Percentiles rank a stretch among this genome's conserved stretches.
phyloP scores from a whole-genome alignment of 2,329 filamentous ascomycete species.

The Stagonosporopsis chrysanthemi region DNA sequence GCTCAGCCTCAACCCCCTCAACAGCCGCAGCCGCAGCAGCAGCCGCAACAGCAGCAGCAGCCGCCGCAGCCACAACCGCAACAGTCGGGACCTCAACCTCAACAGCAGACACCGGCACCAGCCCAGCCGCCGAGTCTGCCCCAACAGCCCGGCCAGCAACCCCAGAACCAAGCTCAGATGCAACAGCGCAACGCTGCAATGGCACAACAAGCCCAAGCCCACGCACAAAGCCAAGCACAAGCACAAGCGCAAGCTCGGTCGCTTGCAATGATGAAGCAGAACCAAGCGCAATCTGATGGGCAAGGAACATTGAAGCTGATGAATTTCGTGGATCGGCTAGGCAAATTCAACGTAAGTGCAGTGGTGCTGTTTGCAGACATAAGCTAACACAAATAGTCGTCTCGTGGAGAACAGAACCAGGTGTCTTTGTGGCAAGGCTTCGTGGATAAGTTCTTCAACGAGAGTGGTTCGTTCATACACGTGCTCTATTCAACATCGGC shows the following conservation, averaged over 20 bases:
- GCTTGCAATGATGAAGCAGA: conserved; percentile 44
- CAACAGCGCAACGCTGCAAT: conserved; percentile 30
- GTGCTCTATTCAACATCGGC: conserved; percentile 63
- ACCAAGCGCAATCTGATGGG: conserved; percentile 32
- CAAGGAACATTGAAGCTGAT: conserved; percentile 61
- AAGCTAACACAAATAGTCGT: conserved; percentile 24
- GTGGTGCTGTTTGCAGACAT: neutral
- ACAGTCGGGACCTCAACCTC: conserved; percentile 52
- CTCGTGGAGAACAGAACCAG: conserved; percentile 62
- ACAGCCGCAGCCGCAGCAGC: conserved; percentile 50
- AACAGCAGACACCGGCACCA: conserved; percentile 53
- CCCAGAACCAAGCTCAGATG: conserved; percentile 46
- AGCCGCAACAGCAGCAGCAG: conserved; percentile 52
- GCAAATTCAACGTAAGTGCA: conserved; percentile 63
- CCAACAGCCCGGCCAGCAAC: conserved; percentile 44
- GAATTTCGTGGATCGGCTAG: conserved; percentile 64
- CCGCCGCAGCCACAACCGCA: conserved; percentile 43
- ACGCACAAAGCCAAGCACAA: conserved; percentile 27
- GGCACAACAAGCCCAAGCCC: conserved; percentile 28
- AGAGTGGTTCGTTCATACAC: conserved; percentile 77
- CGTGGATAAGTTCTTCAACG: conserved; percentile 81
- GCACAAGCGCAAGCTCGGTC: conserved; percentile 32
- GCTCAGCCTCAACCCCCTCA: conserved; percentile 47
- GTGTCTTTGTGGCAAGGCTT: conserved; percentile 81
- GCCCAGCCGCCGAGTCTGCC: conserved; percentile 46